Evolutionary conservation across 345 rosid species (phyloP).

Genomic region (Iberis pinnata): DNA sequence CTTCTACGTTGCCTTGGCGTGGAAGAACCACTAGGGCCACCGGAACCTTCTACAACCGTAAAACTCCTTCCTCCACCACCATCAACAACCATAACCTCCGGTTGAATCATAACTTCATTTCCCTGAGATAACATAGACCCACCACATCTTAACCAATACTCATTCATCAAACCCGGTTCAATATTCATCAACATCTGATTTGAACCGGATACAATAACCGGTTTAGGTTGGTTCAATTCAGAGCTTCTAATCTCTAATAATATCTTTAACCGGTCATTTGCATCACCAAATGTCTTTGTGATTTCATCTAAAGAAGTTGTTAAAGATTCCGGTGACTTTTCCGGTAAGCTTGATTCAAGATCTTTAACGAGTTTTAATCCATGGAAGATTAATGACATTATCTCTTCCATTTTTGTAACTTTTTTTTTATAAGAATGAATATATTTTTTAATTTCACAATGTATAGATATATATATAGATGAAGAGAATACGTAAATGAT

Average conservation of each 20-base stretch:
- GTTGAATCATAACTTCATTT: constrained; percentile 10
- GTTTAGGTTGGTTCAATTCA: constrained; percentile 5
- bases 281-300: constrained; percentile 25
- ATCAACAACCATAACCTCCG: constrained; percentile 15
- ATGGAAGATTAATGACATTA: constrained; percentile 34
- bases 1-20: constrained; percentile 40
- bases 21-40: constrained; percentile 25
- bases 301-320: constrained; percentile 42
- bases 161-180: constrained; percentile 30
- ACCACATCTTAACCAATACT: constrained; percentile 32
- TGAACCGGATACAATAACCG: constrained; percentile 8
- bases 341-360: constrained; percentile 44
- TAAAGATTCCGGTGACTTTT: constrained; percentile 27
- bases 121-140: constrained; percentile 15
- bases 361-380: constrained; percentile 46
- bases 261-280: constrained; percentile 32
- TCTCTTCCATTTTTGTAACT: constrained; percentile 32
- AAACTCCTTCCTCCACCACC: constrained; percentile 13
- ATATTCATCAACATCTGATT: constrained; percentile 26
- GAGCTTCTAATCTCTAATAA: constrained; percentile 9
- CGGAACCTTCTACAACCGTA: constrained; percentile 10
- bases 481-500: constrained; percentile 16
- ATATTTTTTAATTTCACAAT: not conserved
- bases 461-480: constrained; percentile 16
- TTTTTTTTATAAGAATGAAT: not conserved